Evolutionary conservation across 1,139 yeast genomes (phyloP), one percentile per base, ranked within the genome.

Genomic region (Blastobotrys niveus): DNA sequence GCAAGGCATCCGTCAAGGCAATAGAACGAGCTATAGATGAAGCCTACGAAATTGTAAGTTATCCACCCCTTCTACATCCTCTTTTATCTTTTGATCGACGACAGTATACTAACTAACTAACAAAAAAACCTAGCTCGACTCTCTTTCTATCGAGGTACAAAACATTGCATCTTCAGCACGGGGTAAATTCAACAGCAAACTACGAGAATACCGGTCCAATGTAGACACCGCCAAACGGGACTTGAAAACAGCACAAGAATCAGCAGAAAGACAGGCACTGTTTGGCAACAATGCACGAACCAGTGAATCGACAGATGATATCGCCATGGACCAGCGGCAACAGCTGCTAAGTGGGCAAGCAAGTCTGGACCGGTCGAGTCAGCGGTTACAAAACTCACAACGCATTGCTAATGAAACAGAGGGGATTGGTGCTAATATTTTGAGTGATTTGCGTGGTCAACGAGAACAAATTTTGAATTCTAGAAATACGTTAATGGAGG

Each of bases 371-470:
- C 73, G 94, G 53, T 78, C 94, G 1, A 77, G 88, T 1, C 93
- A 88, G 53, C 73, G 96, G 56, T 72, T 93, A 46, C 75, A 83
- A 50, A 96, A 91, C 38, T 83, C 94, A 33, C 95, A 91, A 54
- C 73, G 97, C 52, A 72, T 89, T 4, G 98, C 98, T 2, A 72
- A 84, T 47, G 98, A 93, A 58, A 89, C 98, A 0, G 98, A 91
- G 63, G 73, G 74, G 37, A 79, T 93, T 43, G 99, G 99, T 1
- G 87, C 96, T 8, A 84, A 85, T 54, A 91, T 93, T 46, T 74
- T 93, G 64, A 81, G 81, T 58, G 96, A 91, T 63, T 71, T 93
- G 55, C 73, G 96, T 49, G 82, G 95, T 18, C 99, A 93, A 67
- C 73, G 98, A 48, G 98, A 93, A 59, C 97, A 94, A 59, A 78